A percentile compares a stretch with the other conserved stretches of the same genome.
Evolutionary conservation across 148 eudicot species (phyloP).

Genomic region (Vaccinium darrowii): DNA sequence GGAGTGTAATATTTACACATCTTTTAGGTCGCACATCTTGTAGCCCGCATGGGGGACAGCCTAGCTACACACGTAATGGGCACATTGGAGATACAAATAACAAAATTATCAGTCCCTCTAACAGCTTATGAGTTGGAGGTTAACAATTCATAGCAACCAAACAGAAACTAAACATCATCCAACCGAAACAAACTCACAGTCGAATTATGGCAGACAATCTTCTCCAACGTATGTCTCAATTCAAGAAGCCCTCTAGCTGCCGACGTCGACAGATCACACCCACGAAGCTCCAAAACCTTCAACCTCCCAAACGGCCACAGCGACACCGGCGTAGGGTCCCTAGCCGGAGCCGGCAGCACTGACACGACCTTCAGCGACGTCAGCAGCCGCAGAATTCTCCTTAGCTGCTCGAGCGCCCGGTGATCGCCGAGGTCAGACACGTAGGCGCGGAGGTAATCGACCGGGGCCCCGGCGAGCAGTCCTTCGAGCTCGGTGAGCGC

Average conservation of each 20-base stretch:
- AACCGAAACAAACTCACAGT: slow-evolving; percentile 53
- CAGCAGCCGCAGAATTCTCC: slow-evolving; percentile 68
- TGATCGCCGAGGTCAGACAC: slow-evolving; percentile 92
- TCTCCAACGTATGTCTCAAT: slow-evolving; percentile 80
- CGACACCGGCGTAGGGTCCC: slow-evolving; percentile 78
- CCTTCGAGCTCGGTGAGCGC: slow-evolving; percentile 75
- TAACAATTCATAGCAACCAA: background rate
- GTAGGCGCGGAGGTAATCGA: slow-evolving; percentile 87
- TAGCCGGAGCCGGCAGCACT: slow-evolving; percentile 45
- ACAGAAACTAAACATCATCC: background rate
- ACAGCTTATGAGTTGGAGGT: background rate
- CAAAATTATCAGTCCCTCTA: background rate
- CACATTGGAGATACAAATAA: background rate
- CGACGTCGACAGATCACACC: slow-evolving; percentile 84
- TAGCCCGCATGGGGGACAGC: background rate
- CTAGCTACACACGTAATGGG: background rate
- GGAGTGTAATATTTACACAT: too few relatives aligned
- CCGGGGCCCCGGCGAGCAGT: slow-evolving; percentile 80
- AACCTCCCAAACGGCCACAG: slow-evolving; percentile 61
- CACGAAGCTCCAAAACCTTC: slow-evolving; percentile 91
- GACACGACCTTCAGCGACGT: slow-evolving; percentile 71
- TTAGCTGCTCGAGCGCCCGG: slow-evolving; percentile 80
- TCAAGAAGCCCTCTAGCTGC: slow-evolving; percentile 79
- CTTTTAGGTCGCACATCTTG: too few relatives aligned
- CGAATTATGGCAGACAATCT: slow-evolving; percentile 86